Conservation (phyloP, 2,329 filamentous ascomycete species). For the Amesomyces nigricolor region DNA sequence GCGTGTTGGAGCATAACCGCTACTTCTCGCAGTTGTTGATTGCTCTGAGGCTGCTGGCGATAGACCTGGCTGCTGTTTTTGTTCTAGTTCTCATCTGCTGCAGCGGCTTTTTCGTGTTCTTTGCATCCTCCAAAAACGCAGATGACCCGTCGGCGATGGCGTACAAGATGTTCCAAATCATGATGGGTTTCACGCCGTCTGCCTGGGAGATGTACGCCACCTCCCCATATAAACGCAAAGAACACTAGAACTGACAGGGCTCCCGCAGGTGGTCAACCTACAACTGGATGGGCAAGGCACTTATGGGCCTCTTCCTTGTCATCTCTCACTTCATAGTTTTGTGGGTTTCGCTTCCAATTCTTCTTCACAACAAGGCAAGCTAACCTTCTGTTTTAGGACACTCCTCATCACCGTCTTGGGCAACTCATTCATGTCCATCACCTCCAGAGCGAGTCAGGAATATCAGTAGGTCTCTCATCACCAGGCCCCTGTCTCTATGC, state of each 20-base stretch:
- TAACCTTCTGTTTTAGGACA: slow-evolving; percentile 45
- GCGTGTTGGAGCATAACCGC: slow-evolving; percentile 86
- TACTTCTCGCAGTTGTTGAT: slow-evolving; percentile 95
- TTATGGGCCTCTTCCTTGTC: slow-evolving; percentile 79
- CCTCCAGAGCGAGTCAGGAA: slow-evolving; percentile 88
- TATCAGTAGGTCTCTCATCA: slow-evolving; percentile 53
- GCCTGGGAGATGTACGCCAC: slow-evolving; percentile 74
- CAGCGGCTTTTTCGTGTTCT: slow-evolving; percentile 93
- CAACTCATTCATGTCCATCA: slow-evolving; percentile 93
- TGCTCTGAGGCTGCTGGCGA: slow-evolving; percentile 88
- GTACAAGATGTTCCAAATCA: slow-evolving; percentile 85
- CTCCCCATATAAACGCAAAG: background rate
- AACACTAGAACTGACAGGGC: background rate
- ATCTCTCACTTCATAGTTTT: slow-evolving; percentile 94
- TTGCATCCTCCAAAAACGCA: slow-evolving; percentile 71
- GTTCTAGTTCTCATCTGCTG: slow-evolving; percentile 80
- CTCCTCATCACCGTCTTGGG: slow-evolving; percentile 94
- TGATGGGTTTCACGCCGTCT: slow-evolving; percentile 94
- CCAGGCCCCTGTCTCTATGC: background rate
- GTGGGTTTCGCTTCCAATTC: slow-evolving; percentile 35
- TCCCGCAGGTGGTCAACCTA: slow-evolving; percentile 60
- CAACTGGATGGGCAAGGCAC: slow-evolving; percentile 67
- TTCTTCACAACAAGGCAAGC: background rate
- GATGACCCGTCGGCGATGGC: slow-evolving; percentile 70
- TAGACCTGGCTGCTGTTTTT: slow-evolving; percentile 80